A percentile compares a stretch with the other conserved stretches of the same genome.
These are phyloP conservation scores for Jatropha podagrica DNA, from an alignment of 441 rosid species.

Conservation along the genomic window DNA sequence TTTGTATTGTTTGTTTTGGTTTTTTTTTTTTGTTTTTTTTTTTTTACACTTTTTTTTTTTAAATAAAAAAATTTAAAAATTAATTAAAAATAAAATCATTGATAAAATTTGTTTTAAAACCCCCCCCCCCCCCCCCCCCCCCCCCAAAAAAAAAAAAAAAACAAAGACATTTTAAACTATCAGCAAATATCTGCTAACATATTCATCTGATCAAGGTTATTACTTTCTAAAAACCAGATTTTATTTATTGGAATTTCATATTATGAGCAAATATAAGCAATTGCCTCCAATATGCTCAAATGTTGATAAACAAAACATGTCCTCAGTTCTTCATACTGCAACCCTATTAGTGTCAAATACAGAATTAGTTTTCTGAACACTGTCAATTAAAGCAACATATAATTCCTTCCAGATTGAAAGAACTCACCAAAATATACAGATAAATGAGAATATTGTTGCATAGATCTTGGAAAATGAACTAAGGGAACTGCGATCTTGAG, in stretches of 20 bases:
- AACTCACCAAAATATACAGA: not conserved
- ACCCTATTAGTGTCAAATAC: not conserved
- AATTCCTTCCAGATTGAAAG: not conserved
- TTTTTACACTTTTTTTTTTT: too few species aligned
- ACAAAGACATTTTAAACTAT: not conserved
- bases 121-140: too few species aligned
- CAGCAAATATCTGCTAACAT: not conserved
- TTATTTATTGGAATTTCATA: not conserved
- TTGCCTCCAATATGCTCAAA: slow-evolving; percentile 11
- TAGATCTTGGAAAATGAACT: not conserved
- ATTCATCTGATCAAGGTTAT: not conserved
- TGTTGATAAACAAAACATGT: not conserved
- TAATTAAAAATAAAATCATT: too few species aligned
- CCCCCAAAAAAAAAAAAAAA: too few species aligned
- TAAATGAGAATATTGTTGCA: too few species aligned
- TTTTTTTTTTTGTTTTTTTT: too few species aligned
- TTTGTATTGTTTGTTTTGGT: too few species aligned
- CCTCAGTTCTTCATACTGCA: not conserved
- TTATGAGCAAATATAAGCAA: not conserved
- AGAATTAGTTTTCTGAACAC: not conserved
- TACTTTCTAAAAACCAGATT: not conserved
- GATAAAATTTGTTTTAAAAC: too few species aligned
- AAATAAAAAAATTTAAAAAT: too few species aligned
- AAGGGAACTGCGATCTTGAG: slow-evolving; percentile 3
- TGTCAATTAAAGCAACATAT: not conserved